Conservation (phyloP, 768 basidiomycete species). For the Podaxis mareebaensis region DNA sequence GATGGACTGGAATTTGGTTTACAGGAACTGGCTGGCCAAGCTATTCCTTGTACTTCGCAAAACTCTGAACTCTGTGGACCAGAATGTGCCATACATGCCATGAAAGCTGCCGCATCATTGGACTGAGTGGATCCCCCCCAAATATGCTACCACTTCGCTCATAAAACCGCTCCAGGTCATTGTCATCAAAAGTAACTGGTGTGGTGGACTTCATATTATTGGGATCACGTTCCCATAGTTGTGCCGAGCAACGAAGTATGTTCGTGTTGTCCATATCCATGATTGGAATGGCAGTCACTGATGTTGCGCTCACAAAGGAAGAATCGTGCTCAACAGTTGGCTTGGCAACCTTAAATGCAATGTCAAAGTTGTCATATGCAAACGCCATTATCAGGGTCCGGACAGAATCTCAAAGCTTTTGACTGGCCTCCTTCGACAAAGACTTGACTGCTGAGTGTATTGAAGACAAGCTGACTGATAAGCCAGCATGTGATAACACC, state of each 20-base stretch:
- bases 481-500: slow-evolving; percentile 25
- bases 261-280: slow-evolving; percentile 21
- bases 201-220: neutral
- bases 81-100: too few relatives aligned
- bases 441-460: slow-evolving; percentile 19
- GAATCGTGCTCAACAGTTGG: slow-evolving; percentile 21
- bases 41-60: too few relatives aligned
- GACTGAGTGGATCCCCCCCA: too few relatives aligned
- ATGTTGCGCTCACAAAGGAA: slow-evolving; percentile 26
- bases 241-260: slow-evolving; percentile 21
- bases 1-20: too few relatives aligned
- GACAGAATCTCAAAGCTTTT: slow-evolving; percentile 10
- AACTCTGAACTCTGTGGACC: too few relatives aligned
- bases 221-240: slow-evolving; percentile 19
- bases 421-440: slow-evolving; percentile 19
- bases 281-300: slow-evolving; percentile 22
- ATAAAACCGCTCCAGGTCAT: too few relatives aligned
- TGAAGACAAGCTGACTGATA: slow-evolving; percentile 23
- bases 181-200: neutral
- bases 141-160: too few relatives aligned
- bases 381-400: slow-evolving; percentile 17
- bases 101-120: too few relatives aligned
- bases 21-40: too few relatives aligned
- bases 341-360: slow-evolving; percentile 22
- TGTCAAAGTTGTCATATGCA: slow-evolving; percentile 29